Conservation (phyloP, 805 yeast species). For the Kazachstania kunashirensis region DNA sequence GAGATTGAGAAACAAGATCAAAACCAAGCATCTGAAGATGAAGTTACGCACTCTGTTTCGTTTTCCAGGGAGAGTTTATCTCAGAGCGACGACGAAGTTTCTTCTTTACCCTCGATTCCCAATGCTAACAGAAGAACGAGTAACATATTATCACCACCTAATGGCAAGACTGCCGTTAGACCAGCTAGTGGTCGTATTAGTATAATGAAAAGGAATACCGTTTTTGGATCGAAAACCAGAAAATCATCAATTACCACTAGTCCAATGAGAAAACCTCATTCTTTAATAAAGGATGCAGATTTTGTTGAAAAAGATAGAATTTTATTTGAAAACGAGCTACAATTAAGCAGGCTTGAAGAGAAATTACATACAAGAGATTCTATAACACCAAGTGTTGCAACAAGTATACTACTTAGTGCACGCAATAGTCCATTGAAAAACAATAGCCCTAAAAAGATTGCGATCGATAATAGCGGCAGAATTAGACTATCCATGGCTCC, state of each 20-base stretch:
- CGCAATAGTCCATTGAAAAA: constrained; percentile 16
- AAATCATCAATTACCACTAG: not conserved
- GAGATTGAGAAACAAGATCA: not conserved
- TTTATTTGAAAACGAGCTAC: constrained; percentile 14
- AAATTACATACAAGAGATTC: constrained; percentile 7
- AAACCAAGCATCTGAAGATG: not conserved
- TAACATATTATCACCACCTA: constrained; percentile 5
- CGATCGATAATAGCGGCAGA: not conserved
- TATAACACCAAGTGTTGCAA: constrained; percentile 15
- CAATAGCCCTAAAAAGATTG: constrained; percentile 1
- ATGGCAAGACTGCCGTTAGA: constrained; percentile 12
- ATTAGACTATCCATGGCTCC: constrained; percentile 20
- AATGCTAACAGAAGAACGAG: not conserved
- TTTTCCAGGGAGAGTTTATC: not conserved
- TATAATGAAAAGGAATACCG: constrained; percentile 12
- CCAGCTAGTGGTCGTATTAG: constrained; percentile 30
- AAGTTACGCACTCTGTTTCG: not conserved
- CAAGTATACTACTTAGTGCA: constrained; percentile 18
- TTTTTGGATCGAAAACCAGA: not conserved
- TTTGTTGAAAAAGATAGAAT: constrained; percentile 17
- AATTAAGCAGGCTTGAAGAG: constrained; percentile 13
- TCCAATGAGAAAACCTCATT: not conserved
- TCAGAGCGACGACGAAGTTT: no score
- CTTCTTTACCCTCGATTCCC: not conserved
- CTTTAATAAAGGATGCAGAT: constrained; percentile 4